Evolutionary conservation across 257 asterid species (phyloP).

Genomic region (Solanum medicagineum): DNA sequence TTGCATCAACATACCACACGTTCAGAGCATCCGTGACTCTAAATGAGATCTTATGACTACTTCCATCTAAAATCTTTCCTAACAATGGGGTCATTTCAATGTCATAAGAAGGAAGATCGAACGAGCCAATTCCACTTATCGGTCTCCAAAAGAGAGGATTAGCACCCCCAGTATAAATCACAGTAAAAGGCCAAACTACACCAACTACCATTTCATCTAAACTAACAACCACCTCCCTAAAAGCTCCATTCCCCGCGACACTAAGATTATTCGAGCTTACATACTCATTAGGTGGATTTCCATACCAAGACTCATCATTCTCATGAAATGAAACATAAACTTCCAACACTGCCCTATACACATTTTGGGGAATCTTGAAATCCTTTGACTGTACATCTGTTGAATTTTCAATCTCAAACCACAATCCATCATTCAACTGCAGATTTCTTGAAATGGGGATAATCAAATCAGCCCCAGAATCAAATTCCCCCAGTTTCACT

Average conservation of each 20-base stretch:
- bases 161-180: conserved; percentile 66
- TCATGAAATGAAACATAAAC: conserved; percentile 78
- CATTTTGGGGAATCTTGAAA: conserved; percentile 39
- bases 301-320: conserved; percentile 70
- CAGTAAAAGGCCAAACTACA: conserved; percentile 70
- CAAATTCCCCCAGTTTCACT: not conserved
- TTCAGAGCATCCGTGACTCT: conserved; percentile 53
- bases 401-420: conserved; percentile 58
- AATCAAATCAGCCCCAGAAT: conserved; percentile 53
- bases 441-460: conserved; percentile 57
- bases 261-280: conserved; percentile 27
- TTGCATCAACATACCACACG: conserved; percentile 77
- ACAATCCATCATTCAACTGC: conserved; percentile 63
- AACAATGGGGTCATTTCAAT: conserved; percentile 61
- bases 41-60: conserved; percentile 34
- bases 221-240: conserved; percentile 54
- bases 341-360: conserved; percentile 57
- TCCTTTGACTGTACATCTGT: conserved; percentile 31
- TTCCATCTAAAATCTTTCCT: conserved; percentile 47
- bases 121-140: conserved; percentile 67
- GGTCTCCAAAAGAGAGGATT: conserved; percentile 85
- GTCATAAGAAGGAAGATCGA: conserved; percentile 63
- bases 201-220: conserved; percentile 42
- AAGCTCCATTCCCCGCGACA: conserved; percentile 59
- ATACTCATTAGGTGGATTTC: conserved; percentile 53